Conservation (phyloP, 2,329 filamentous ascomycete species). For the Coniella lustricola region DNA sequence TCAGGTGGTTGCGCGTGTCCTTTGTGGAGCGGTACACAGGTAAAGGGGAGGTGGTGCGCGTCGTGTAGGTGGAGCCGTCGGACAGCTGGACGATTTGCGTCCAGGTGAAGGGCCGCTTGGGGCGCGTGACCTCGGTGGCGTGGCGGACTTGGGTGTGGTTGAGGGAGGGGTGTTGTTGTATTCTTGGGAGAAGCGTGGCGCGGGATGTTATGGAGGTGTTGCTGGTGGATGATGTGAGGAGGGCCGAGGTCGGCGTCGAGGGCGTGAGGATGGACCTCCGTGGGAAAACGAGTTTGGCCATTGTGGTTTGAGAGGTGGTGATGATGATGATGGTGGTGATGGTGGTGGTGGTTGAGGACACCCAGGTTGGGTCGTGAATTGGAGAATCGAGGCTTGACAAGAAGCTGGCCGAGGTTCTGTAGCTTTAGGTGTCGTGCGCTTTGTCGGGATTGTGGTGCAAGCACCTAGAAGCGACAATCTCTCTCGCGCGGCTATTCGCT, state of each 20-base stretch:
- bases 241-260: constrained; percentile 17
- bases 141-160: constrained; percentile 74
- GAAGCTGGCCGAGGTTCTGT: too few species aligned
- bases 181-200: constrained; percentile 18
- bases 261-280: constrained; percentile 17
- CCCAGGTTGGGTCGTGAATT: too few species aligned
- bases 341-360: constrained; percentile 12
- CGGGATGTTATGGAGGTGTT: constrained; percentile 16
- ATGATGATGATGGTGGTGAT: constrained; percentile 11
- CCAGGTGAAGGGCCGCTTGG: constrained; percentile 91
- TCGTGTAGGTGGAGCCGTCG: constrained; percentile 79
- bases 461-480: too few species aligned
- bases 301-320: constrained; percentile 16
- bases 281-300: constrained; percentile 28
- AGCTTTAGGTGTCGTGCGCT: too few species aligned
- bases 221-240: constrained; percentile 9
- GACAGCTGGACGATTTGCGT: constrained; percentile 92
- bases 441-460: too few species aligned
- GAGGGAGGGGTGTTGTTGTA: constrained; percentile 21
- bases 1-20: constrained; percentile 79
- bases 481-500: not conserved
- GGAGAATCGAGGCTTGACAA: too few species aligned
- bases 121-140: constrained; percentile 78
- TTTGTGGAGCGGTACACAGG: constrained; percentile 57
- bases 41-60: constrained; percentile 67